Evolutionary conservation across 2,329 filamentous ascomycete species (phyloP), one percentile per base, ranked within the genome.

Genomic region (Saccharata proteae): DNA sequence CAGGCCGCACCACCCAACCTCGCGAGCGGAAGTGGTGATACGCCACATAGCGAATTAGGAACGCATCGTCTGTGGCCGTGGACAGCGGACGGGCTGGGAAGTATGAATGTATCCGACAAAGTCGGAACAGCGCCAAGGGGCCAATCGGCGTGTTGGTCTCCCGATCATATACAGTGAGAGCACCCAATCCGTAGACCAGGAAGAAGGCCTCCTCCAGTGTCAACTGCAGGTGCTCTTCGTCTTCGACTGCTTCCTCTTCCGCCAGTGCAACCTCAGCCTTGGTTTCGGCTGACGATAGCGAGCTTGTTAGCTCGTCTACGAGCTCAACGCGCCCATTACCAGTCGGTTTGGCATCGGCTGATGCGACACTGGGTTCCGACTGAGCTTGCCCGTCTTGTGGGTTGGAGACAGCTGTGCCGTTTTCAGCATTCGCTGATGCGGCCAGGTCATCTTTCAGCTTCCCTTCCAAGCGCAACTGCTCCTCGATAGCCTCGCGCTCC

Each of bases 11-110:
- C 1, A 94, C 83, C 88, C 90, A 98, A 15, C 90, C 90, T 0
- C 96, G 66, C 1, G 85, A 93, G 21, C 90, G 79, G 59, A 93
- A 98, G 52, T 98, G 88, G 51, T 98, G 90, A 53, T 93, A 98
- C 12, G 83, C 83, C 9, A 75, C 76, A 48, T 96, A 98, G 36
- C 83, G 77, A 1, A 93, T 54, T 13, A 96, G 61, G 54, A 98
- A 98, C 0, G 74, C 69, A 46, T 93, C 82, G 51, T 93, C 84
- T 8, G 56, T 49, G 6, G 51, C 46, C 13, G 46, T 49, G 10
- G 47, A 25, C 10, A 45, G 49, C 5, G 29, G 20, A n/a, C n/a
- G n/a, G 6, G 77, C 67, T 6, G 80, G 80, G 31, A 79, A 80
- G 44, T 75, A 75, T 0, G 79, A 84, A 43, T 77, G 61, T 30